Base-by-base conservation (phyloP, 2,329 filamentous ascomycete genomes). In the Neophaeococcomyces mojaviensis region DNA sequence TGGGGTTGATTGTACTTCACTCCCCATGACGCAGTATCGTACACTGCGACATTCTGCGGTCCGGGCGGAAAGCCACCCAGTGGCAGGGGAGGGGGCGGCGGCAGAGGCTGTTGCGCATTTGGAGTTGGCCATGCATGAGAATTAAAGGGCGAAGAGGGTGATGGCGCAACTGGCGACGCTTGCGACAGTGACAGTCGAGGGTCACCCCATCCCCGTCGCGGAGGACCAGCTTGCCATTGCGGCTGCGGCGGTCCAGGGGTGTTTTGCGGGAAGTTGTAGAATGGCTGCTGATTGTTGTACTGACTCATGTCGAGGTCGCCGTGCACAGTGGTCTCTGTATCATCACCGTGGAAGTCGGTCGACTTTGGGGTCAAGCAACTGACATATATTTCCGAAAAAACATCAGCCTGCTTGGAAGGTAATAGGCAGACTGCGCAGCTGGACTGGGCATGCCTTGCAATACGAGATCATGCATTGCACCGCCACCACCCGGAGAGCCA, bases 1-100 rank as follows among this genome's bases (percentile, higher is more conserved):
- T 44, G 28, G 13, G 30, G 37, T 15, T 57, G 55, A 43, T 53
- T 55, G 39, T 67, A 70, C 44, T 63, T 62, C 37, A 70, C 67
- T 20, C 68, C 68, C 68, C 68, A 71, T 13, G 55, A 55, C 13
- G 63, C 59, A 12, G 65, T 65, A 51, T 68, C 63, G 40, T 52
- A 49, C 36, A 39, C 16, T 16, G 46, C 34, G 41, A 49, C 34
- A 38, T 47, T 8, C 22, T 26, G 22, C 40, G 35, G 16, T 45
- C 40, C n/a, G 19, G 8, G 5, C 16, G 33, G 22, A 22, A 45
- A 38, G 2, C 20, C 42, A 13, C 44, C 52, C 20, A 49, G 49
- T 34, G 52, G 49, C 13, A 48, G 51, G 12, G 49, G 49, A n/a
- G 53, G 51, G 32, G 49, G 49, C n/a, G 35, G 42, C 13, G 47